Percentiles rank a stretch among this genome's conserved stretches.
These are phyloP conservation scores for Emericellopsis terricola DNA, from an alignment of 495 filamentous ascomycete species.

Conservation along the genomic window DNA sequence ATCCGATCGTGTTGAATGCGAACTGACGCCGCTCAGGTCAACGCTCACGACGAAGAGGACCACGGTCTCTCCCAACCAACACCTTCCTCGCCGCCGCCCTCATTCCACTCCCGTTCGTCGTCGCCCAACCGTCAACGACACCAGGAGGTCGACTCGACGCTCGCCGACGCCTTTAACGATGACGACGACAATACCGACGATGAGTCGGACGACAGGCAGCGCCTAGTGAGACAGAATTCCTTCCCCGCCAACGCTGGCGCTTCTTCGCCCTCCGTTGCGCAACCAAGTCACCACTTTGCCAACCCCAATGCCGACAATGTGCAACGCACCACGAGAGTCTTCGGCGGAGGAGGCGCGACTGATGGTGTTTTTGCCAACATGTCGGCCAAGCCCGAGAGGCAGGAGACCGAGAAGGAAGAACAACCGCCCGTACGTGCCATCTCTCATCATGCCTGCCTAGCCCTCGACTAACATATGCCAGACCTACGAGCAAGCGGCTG, in stretches of 20 bases:
- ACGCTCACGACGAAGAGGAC: conserved; percentile 28
- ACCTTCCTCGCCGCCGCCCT: conserved; percentile 80
- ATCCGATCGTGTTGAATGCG: not conserved
- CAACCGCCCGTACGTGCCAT: conserved; percentile 64
- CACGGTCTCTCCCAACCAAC: conserved; percentile 25
- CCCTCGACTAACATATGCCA: conserved; percentile 13
- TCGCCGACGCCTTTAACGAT: conserved; percentile 88
- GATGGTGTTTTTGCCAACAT: conserved; percentile 97
- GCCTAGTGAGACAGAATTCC: conserved; percentile 60
- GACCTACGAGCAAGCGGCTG: conserved; percentile 97
- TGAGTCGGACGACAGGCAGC: conserved; percentile 67
- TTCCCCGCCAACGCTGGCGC: conserved; percentile 11
- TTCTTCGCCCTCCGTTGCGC: not conserved
- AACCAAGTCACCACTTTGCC: not conserved
- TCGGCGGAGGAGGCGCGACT: conserved; percentile 49
- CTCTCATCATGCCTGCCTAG: not conserved
- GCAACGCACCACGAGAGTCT: conserved; percentile 18
- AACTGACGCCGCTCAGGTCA: conserved; percentile 13
- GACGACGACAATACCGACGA: conserved; percentile 55
- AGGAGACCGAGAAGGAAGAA: conserved; percentile 58
- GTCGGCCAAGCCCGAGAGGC: conserved; percentile 74
- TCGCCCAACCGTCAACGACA: conserved; percentile 34
- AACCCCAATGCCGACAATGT: not conserved
- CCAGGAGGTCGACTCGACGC: conserved; percentile 46
- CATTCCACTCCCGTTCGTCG: conserved; percentile 72